These are phyloP conservation scores for Phytophthora ramorum DNA, from an alignment of 352 stramenopile species.

Conservation along the genomic window DNA sequence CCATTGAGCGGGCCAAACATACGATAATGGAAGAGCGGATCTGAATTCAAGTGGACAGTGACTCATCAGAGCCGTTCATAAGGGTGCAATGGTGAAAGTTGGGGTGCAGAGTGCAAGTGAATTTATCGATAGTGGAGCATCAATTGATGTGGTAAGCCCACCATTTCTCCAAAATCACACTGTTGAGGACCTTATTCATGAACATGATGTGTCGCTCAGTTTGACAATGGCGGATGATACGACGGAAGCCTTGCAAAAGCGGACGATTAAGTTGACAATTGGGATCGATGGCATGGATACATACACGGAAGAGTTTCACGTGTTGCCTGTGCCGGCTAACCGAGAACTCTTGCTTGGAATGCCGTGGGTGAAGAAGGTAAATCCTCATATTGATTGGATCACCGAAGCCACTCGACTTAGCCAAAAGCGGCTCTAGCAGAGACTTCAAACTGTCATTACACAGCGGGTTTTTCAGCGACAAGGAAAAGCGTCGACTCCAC, in stretches of 20 bases:
- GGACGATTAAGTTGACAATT: slow-evolving; percentile 4
- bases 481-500: background rate
- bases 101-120: background rate
- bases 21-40: background rate
- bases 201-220: background rate
- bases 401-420: background rate
- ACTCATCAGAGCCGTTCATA: slow-evolving; percentile 2
- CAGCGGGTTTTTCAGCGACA: background rate
- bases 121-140: slow-evolving; percentile 17
- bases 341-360: slow-evolving; percentile 10
- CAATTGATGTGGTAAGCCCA: slow-evolving; percentile 13
- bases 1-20: slow-evolving; percentile 13
- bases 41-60: slow-evolving; percentile 3
- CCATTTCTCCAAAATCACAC: background rate
- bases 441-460: background rate
- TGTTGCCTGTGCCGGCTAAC: slow-evolving; percentile 1
- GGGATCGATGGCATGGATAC: background rate
- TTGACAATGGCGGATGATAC: slow-evolving; percentile 6
- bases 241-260: slow-evolving; percentile 2
- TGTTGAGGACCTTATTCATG: background rate
- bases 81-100: background rate
- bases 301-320: slow-evolving; percentile 5
- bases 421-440: background rate
- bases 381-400: slow-evolving; percentile 1
- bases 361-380: slow-evolving; percentile 1